phyloP scores from a whole-genome alignment of 1,139 yeast species.

The Hanseniaspora gamundiae region DNA sequence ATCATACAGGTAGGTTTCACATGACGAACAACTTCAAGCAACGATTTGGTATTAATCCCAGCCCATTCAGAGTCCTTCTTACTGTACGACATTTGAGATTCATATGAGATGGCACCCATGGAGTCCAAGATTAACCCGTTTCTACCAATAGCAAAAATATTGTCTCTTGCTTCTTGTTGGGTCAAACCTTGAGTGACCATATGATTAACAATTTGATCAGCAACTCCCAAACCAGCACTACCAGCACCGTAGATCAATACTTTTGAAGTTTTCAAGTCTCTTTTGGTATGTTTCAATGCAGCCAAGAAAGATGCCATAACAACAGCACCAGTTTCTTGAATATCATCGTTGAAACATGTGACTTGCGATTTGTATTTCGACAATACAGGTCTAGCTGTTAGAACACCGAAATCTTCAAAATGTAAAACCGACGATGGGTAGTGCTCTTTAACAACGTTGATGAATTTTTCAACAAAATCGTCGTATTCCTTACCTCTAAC shows the following conservation, averaged over 20 bases:
- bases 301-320: conserved; percentile 91
- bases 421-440: conserved; percentile 89
- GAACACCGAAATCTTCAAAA: conserved; percentile 92
- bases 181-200: conserved; percentile 72
- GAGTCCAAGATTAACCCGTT: conserved; percentile 63
- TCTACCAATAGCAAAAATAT: conserved; percentile 73
- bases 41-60: conserved; percentile 54
- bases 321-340: conserved; percentile 98
- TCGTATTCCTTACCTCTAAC: conserved; percentile 81
- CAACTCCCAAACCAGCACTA: conserved; percentile 91
- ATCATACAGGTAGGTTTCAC: conserved; percentile 85
- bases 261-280: conserved; percentile 52
- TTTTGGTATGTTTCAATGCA: conserved; percentile 62
- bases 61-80: conserved; percentile 61
- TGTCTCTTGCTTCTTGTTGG: conserved; percentile 54
- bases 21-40: conserved; percentile 54
- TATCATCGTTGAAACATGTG: conserved; percentile 93
- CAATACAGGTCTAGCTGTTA: conserved; percentile 74
- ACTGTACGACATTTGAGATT: conserved; percentile 61
- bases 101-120: conserved; percentile 40
- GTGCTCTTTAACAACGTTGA: conserved; percentile 52
- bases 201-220: conserved; percentile 84
- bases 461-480: conserved; percentile 68
- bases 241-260: conserved; percentile 89
- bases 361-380: conserved; percentile 58